A percentile compares a stretch with the other conserved stretches of the same genome.
These are phyloP conservation scores for Jaapia argillacea DNA, from an alignment of 768 basidiomycete genomes.

Conservation along the genomic window DNA sequence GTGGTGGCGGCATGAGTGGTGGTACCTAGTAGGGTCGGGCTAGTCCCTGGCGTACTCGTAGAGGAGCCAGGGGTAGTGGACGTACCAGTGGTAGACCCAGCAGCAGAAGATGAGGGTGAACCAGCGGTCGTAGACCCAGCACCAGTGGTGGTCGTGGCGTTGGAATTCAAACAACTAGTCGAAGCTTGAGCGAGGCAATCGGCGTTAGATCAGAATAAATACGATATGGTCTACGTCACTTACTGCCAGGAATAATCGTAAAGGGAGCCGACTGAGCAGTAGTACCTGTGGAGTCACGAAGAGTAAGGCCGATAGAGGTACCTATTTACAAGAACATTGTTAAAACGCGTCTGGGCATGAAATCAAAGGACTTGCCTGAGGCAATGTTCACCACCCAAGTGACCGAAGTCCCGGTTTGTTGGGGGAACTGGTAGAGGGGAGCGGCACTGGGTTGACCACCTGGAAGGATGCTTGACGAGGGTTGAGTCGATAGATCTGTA, in stretches of 20 bases:
- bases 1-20: too few species aligned
- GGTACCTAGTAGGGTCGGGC: not conserved
- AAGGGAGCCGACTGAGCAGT: conserved; percentile 41
- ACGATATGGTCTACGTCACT: conserved; percentile 13
- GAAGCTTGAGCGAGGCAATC: conserved; percentile 6
- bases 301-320: conserved; percentile 41
- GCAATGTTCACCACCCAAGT: conserved; percentile 49
- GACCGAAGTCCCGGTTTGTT: conserved; percentile 25
- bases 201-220: conserved; percentile 24
- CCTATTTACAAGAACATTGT: conserved; percentile 23
- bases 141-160: conserved; percentile 1
- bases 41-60: too few species aligned
- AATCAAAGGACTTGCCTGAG: conserved; percentile 24
- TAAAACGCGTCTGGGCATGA: not conserved
- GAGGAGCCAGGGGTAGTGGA: not conserved
- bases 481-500: not conserved
- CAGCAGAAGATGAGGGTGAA: conserved; percentile 10
- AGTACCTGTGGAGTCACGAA: conserved; percentile 53
- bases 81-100: not conserved
- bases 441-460: conserved; percentile 34
- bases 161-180: conserved; percentile 2
- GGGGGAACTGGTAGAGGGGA: conserved; percentile 37
- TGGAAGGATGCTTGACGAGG: conserved; percentile 43
- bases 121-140: conserved; percentile 5
- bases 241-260: conserved; percentile 39